phyloP scores from a whole-genome alignment of 768 basidiomycete genomes.

The Cantharellus cinnabarinus region DNA sequence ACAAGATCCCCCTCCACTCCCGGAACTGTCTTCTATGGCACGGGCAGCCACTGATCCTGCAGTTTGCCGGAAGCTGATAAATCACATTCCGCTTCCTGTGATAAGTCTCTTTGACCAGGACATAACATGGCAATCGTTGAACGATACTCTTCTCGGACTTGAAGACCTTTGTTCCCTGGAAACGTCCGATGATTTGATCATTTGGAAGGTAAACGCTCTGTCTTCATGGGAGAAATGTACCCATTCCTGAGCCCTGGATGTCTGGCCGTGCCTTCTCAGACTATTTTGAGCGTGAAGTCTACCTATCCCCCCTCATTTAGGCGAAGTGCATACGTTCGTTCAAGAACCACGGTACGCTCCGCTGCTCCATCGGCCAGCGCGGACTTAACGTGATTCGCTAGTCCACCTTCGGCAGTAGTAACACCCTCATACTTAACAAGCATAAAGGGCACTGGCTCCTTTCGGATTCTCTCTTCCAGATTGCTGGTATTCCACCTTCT shows the following conservation, averaged over 20 bases:
- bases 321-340: background rate
- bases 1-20: background rate
- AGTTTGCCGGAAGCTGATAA: conserved; percentile 12
- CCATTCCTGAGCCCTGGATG: background rate
- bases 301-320: conserved; percentile 1
- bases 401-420: background rate
- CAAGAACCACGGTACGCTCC: background rate
- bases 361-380: background rate
- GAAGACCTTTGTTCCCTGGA: background rate
- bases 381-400: background rate
- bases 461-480: background rate
- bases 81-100: conserved; percentile 15
- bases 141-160: background rate
- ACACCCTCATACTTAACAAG: background rate
- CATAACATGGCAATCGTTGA: background rate
- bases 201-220: background rate
- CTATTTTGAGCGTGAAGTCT: background rate
- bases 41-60: conserved; percentile 12
- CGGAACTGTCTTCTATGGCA: conserved; percentile 5
- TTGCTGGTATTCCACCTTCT: background rate
- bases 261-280: background rate
- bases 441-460: background rate
- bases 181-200: background rate
- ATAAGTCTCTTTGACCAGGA: background rate
- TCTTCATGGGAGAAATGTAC: background rate